Conservation (phyloP, 1,284 basidiomycete species). For the Chalciporus sp. region DNA sequence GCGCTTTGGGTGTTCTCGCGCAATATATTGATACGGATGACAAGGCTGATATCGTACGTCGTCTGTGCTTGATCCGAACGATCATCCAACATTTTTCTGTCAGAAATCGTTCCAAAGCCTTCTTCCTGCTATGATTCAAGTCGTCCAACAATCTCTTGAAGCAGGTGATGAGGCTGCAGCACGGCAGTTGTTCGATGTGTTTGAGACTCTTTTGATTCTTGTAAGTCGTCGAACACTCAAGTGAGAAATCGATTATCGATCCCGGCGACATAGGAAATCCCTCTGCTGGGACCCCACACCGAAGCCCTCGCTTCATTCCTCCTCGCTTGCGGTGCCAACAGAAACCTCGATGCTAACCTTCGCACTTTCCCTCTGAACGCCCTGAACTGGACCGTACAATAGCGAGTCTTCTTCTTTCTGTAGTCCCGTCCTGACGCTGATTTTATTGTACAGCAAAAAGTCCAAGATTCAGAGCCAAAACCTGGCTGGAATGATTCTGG, state of each 20-base stretch:
- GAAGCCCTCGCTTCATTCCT: slow-evolving; percentile 91
- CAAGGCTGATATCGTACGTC: slow-evolving; percentile 81
- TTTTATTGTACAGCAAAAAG: slow-evolving; percentile 74
- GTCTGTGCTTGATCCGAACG: neutral
- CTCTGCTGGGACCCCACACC: slow-evolving; percentile 88
- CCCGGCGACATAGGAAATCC: slow-evolving; percentile 78
- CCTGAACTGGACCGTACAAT: slow-evolving; percentile 94
- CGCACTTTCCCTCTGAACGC: slow-evolving; percentile 93
- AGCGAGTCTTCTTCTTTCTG: slow-evolving; percentile 47
- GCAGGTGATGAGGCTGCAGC: slow-evolving; percentile 80
- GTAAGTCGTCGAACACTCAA: slow-evolving; percentile 44
- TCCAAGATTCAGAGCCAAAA: slow-evolving; percentile 89
- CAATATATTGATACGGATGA: slow-evolving; percentile 92
- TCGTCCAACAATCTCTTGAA: slow-evolving; percentile 89
- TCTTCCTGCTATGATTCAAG: slow-evolving; percentile 88
- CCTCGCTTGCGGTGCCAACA: slow-evolving; percentile 83
- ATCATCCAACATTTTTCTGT: slow-evolving; percentile 5
- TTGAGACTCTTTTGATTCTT: slow-evolving; percentile 94
- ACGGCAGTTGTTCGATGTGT: slow-evolving; percentile 91
- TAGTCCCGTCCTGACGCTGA: neutral
- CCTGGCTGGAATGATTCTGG: slow-evolving; percentile 86
- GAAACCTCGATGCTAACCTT: slow-evolving; percentile 77
- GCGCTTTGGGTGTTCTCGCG: slow-evolving; percentile 89
- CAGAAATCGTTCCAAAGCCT: slow-evolving; percentile 89
- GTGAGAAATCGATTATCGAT: slow-evolving; percentile 9